Evolutionary conservation across 148 eudicot genomes (phyloP).

Genomic region (Hydrangea macrophylla): DNA sequence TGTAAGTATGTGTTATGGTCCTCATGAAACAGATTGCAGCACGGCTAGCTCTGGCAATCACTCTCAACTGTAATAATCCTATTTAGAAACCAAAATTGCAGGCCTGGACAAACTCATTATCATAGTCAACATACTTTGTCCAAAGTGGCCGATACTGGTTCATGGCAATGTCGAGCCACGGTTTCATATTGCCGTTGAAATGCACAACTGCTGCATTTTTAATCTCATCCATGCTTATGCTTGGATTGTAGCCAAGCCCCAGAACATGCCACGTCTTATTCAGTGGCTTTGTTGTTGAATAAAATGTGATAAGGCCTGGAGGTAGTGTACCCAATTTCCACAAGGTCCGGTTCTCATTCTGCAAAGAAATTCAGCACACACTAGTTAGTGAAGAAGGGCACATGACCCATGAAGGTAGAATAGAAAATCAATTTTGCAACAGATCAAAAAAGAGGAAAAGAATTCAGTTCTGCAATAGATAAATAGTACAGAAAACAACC

Average conservation of each 20-base stretch:
- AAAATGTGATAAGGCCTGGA: constrained; percentile 86
- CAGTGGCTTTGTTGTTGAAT: constrained; percentile 89
- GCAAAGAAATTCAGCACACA: constrained; percentile 24
- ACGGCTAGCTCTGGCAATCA: constrained; percentile 31
- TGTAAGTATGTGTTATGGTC: constrained; percentile 28
- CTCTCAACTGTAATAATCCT: constrained; percentile 4
- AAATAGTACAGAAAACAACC: too few relatives aligned
- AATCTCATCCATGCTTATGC: constrained; percentile 82
- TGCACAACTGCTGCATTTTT: constrained; percentile 88
- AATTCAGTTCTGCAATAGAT: too few relatives aligned
- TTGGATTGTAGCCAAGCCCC: constrained; percentile 92
- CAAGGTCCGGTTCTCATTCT: constrained; percentile 89
- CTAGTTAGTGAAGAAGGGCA: background rate
- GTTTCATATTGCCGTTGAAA: constrained; percentile 91
- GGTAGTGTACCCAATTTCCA: constrained; percentile 93
- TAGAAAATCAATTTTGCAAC: constrained; percentile 1
- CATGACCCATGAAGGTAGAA: too few relatives aligned
- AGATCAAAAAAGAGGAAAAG: background rate
- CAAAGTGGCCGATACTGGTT: constrained; percentile 74
- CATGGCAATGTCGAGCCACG: constrained; percentile 93
- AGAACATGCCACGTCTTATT: constrained; percentile 95
- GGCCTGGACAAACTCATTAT: constrained; percentile 73
- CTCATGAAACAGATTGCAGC: constrained; percentile 20
- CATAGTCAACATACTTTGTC: constrained; percentile 85
- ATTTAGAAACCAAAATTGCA: constrained; percentile 79